Conservation (phyloP, 768 basidiomycete genomes). For the Mycena leptocephala region DNA sequence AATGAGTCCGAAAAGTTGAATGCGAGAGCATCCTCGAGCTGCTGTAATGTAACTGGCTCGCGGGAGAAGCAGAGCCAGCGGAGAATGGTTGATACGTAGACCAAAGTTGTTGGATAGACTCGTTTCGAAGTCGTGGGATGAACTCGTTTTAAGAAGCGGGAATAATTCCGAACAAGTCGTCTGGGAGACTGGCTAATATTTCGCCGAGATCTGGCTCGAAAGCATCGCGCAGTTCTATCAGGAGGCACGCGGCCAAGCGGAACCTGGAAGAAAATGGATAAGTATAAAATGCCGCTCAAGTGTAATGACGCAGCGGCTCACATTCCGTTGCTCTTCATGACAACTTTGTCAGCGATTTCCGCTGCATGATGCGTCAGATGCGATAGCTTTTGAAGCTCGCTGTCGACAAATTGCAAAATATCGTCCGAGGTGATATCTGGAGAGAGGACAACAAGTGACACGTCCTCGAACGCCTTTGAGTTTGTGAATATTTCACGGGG, state of each 20-base stretch:
- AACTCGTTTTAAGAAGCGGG: neutral
- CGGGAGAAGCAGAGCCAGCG: no score
- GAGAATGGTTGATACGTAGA: neutral
- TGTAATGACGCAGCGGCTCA: neutral
- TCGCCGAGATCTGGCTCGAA: neutral
- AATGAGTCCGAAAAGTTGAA: neutral
- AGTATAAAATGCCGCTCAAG: neutral
- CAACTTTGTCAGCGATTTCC: neutral
- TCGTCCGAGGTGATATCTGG: no score
- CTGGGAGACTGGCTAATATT: neutral
- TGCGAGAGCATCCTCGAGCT: neutral
- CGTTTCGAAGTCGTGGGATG: no score
- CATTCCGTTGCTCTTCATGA: neutral
- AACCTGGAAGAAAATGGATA: neutral
- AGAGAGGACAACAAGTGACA: no score
- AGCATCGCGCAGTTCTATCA: neutral
- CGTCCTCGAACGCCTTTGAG: no score
- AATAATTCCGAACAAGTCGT: neutral
- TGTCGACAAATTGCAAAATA: no score
- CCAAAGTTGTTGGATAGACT: no score
- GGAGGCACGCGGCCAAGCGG: neutral
- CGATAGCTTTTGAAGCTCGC: no score
- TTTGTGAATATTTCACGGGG: no score
- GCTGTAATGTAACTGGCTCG: neutral
- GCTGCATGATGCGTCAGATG: no score